Evolutionary conservation across 345 rosid species (phyloP).

Genomic region (Odontarrhena argentea): DNA sequence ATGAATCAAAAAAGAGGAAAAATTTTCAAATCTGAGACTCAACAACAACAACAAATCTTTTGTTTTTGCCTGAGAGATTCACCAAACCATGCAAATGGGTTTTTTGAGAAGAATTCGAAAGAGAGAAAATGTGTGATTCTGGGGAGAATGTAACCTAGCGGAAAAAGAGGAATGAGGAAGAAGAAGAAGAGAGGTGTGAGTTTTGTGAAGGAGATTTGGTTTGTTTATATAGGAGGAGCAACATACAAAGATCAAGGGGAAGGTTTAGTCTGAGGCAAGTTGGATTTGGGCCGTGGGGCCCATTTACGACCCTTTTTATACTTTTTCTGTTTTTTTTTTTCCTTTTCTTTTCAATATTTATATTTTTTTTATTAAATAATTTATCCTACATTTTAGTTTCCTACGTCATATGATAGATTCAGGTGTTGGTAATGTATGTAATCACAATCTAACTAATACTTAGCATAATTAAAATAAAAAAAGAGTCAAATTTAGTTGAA

Average conservation of each 20-base stretch:
- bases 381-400: conserved; percentile 1
- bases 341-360: neutral
- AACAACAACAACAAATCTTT: conserved; percentile 25
- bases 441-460: too few relatives aligned
- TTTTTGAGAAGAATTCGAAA: neutral
- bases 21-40: conserved; percentile 14
- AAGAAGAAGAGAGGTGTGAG: conserved; percentile 54
- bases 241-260: neutral
- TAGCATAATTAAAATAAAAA: too few relatives aligned
- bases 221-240: conserved; percentile 51
- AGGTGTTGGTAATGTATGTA: too few relatives aligned
- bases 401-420: too few relatives aligned
- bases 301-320: conserved; percentile 5
- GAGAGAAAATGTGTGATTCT: conserved; percentile 15
- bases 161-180: conserved; percentile 10
- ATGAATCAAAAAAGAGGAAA: conserved; percentile 20
- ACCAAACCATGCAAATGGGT: conserved; percentile 48
- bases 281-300: conserved; percentile 39
- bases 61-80: conserved; percentile 14
- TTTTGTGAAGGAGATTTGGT: conserved; percentile 45
- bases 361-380: neutral
- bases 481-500: too few relatives aligned
- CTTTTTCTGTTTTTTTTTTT: neutral
- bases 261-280: conserved; percentile 33
- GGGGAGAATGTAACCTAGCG: conserved; percentile 26